phyloP scores from a whole-genome alignment of 176 grass and related monocot species.

The Thalia dealbata region DNA sequence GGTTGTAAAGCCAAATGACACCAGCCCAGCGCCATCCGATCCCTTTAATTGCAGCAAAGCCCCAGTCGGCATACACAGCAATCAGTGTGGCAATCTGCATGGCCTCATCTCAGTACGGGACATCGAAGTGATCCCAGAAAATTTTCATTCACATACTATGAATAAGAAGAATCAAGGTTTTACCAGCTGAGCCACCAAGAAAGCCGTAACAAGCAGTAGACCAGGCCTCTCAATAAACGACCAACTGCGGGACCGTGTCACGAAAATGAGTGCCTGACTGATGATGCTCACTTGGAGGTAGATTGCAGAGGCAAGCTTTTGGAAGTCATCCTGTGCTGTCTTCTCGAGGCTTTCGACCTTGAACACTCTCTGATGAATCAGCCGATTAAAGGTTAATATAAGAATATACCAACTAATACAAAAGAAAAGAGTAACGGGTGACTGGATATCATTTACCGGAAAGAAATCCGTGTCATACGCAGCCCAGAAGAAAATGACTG shows the following conservation, averaged over 20 bases:
- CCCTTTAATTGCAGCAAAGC: slow-evolving; percentile 69
- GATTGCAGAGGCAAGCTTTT: slow-evolving; percentile 50
- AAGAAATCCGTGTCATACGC: slow-evolving; percentile 63
- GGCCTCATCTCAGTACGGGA: neutral
- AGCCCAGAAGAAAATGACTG: slow-evolving; percentile 69
- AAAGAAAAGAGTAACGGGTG: neutral
- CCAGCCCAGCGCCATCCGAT: slow-evolving; percentile 94
- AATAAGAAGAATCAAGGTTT: neutral
- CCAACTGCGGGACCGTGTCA: slow-evolving; percentile 61
- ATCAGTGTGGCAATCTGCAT: slow-evolving; percentile 73
- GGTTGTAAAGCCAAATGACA: slow-evolving; percentile 79
- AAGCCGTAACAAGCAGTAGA: slow-evolving; percentile 41
- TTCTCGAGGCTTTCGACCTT: slow-evolving; percentile 66
- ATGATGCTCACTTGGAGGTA: slow-evolving; percentile 73
- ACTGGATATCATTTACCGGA: slow-evolving; percentile 26
- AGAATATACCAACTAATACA: neutral
- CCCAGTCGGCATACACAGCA: slow-evolving; percentile 66
- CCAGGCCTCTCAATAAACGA: slow-evolving; percentile 56
- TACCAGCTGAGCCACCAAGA: slow-evolving; percentile 59
- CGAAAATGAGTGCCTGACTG: slow-evolving; percentile 66
- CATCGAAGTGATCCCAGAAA: neutral
- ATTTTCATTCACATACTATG: neutral
- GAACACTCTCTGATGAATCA: slow-evolving; percentile 32
- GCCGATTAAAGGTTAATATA: neutral
- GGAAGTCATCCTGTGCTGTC: slow-evolving; percentile 52